These are phyloP conservation scores for Misopates orontium DNA, from an alignment of 257 asterid genomes.

Conservation along the genomic window DNA sequence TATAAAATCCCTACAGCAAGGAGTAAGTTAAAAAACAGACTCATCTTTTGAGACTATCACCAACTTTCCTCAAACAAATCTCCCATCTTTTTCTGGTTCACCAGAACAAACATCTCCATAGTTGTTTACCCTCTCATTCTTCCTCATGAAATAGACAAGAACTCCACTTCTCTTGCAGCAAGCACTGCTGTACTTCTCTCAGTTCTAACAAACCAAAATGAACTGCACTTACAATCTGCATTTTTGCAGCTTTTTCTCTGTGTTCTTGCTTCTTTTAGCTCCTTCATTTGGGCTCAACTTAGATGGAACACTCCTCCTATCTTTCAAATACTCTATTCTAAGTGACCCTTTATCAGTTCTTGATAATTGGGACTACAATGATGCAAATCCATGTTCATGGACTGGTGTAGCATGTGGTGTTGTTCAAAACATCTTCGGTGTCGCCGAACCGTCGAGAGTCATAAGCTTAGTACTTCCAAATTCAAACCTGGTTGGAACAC, in stretches of 20 bases:
- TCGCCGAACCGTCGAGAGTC: slow-evolving; percentile 43
- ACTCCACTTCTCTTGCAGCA: slow-evolving; percentile 19
- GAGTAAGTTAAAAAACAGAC: neutral
- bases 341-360: slow-evolving; percentile 82
- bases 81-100: slow-evolving; percentile 45
- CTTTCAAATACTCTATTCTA: slow-evolving; percentile 76
- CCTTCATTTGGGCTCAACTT: slow-evolving; percentile 58
- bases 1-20: neutral
- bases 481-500: slow-evolving; percentile 52
- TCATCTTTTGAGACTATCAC: slow-evolving; percentile 16
- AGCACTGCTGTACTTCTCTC: too few species aligned
- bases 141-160: slow-evolving; percentile 31
- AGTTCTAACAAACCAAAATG: slow-evolving; percentile 37
- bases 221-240: slow-evolving; percentile 17
- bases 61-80: slow-evolving; percentile 29
- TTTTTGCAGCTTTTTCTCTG: slow-evolving; percentile 20
- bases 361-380: slow-evolving; percentile 79
- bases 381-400: slow-evolving; percentile 77
- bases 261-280: slow-evolving; percentile 37
- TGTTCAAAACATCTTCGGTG: slow-evolving; percentile 29
- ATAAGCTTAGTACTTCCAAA: slow-evolving; percentile 53
- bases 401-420: slow-evolving; percentile 63
- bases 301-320: slow-evolving; percentile 80
- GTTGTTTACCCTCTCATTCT: slow-evolving; percentile 52
- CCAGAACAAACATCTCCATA: slow-evolving; percentile 65